Base-by-base conservation (phyloP, 495 filamentous ascomycete genomes). In the Penicillium fimorum region DNA sequence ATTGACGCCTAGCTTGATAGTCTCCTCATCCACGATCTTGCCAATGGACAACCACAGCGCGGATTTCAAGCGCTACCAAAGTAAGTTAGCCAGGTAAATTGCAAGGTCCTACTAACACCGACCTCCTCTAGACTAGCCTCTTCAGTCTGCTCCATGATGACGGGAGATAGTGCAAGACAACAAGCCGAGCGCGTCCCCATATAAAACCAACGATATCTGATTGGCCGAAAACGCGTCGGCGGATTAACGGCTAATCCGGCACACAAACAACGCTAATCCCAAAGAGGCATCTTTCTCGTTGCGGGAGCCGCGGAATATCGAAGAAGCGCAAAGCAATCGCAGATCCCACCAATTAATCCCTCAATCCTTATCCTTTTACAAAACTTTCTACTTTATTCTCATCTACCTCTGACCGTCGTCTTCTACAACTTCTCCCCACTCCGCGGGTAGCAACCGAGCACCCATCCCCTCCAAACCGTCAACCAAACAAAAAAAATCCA, bases 1-100 rank as follows among this genome's bases (percentile, higher is more conserved):
- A 71, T 93, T 96, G 56, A 87, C 80, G 64, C 88, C 86, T 12
- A 88, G 77, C 24, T 79, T 78, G 35, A 94, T 73, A 29, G 85
- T 88, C 67, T 96, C 90, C 58, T 92, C 85, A 69, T 97, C 93
- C 44, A 96, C 88, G 46, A 91, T 90, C 67, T 91, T 88, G 66
- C 92, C 92, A 56, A 96, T 84, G 20, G 84, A 81, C 68, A 88
- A 89, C 92, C 92, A 97, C n/a, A 98, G 82, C 32, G 91, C 90
- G 48, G 90, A 85, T 82, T 98, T 98, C 54, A 97, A 80, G 59
- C 87, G 87, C 91, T 96, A 55, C 18, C 0, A 41, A 4, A 17
- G 10, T 0, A 1, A 41, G 9, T 43, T 20, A 57, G 52, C 24
- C 13, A 18, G 12, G 25, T 29, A 29, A 9, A 4, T 22, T 40